phyloP scores from a whole-genome alignment of 2,329 filamentous ascomycete species.

The Neurospora sp. region DNA sequence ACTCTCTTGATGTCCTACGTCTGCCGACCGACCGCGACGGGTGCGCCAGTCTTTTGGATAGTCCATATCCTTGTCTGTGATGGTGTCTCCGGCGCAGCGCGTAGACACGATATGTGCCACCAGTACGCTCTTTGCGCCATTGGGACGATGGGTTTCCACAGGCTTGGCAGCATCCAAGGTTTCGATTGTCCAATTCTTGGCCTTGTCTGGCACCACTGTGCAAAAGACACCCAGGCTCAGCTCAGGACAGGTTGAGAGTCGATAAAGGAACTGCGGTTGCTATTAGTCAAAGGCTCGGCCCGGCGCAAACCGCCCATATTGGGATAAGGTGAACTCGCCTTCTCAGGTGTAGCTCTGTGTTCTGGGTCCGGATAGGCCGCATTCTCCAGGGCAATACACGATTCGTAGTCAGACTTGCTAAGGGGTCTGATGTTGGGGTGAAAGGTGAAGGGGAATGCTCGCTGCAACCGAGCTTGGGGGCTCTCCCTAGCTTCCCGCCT shows the following conservation, averaged over 20 bases:
- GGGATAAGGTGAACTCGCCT: slow-evolving; percentile 30
- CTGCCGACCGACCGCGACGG: slow-evolving; percentile 29
- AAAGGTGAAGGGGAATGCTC: slow-evolving; percentile 47
- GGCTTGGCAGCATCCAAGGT: slow-evolving; percentile 45
- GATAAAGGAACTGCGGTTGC: slow-evolving; percentile 57
- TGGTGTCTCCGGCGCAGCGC: slow-evolving; percentile 49
- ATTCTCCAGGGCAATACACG: slow-evolving; percentile 45
- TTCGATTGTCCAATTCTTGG: slow-evolving; percentile 37
- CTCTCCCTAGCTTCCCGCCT: slow-evolving; percentile 26
- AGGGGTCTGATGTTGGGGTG: slow-evolving; percentile 68
- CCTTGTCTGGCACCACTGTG: slow-evolving; percentile 40
- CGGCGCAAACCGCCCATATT: not conserved
- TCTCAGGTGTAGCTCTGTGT: slow-evolving; percentile 42
- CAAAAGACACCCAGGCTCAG: slow-evolving; percentile 75
- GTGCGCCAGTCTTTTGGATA: slow-evolving; percentile 57
- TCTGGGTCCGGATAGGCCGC: slow-evolving; percentile 40
- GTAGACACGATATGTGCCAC: slow-evolving; percentile 73
- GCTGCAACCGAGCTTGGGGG: slow-evolving; percentile 28
- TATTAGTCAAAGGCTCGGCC: not conserved
- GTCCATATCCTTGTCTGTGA: slow-evolving; percentile 71
- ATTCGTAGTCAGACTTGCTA: slow-evolving; percentile 54
- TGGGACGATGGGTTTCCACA: slow-evolving; percentile 49
- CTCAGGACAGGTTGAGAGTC: slow-evolving; percentile 64
- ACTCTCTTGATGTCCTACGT: slow-evolving; percentile 59
- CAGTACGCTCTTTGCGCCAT: slow-evolving; percentile 50